A percentile compares a stretch with the other conserved stretches of the same genome.
These are phyloP conservation scores for Filosporella fistucella DNA, from an alignment of 495 filamentous ascomycete genomes.

Conservation along the genomic window DNA sequence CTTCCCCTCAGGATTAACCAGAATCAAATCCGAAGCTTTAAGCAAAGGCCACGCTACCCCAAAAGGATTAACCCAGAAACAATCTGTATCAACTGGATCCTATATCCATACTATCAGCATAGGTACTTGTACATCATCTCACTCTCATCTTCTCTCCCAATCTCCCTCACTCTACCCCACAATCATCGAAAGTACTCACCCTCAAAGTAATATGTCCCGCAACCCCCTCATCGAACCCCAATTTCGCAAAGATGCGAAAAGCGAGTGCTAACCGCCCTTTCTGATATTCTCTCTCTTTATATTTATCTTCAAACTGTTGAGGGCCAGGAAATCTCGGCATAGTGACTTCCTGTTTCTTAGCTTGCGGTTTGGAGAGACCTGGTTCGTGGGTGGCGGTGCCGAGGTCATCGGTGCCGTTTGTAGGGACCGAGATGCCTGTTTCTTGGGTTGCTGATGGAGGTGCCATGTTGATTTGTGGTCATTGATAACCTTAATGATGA, in stretches of 20 bases:
- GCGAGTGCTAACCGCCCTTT: conserved; percentile 63
- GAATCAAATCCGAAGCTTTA: conserved; percentile 66
- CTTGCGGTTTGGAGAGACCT: conserved; percentile 12
- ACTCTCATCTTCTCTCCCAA: background rate
- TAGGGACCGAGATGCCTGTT: conserved; percentile 6
- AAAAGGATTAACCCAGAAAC: conserved; percentile 82
- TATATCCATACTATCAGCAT: too few species aligned
- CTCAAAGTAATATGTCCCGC: conserved; percentile 59
- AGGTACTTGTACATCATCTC: background rate
- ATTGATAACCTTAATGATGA: too few species aligned
- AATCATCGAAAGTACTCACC: conserved; percentile 10
- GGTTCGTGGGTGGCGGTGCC: conserved; percentile 19
- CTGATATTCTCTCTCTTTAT: conserved; percentile 58
- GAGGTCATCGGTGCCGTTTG: conserved; percentile 3
- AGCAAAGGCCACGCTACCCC: conserved; percentile 68
- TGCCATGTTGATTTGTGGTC: conserved; percentile 15
- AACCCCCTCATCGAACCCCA: conserved; percentile 56
- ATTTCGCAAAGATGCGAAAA: conserved; percentile 66
- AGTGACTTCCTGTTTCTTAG: background rate
- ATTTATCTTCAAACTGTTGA: conserved; percentile 55
- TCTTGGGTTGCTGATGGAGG: conserved; percentile 17
- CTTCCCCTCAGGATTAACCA: conserved; percentile 58
- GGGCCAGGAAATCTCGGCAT: conserved; percentile 21
- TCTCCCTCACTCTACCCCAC: background rate
- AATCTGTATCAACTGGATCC: conserved; percentile 63